Conservation (phyloP, 2,329 filamentous ascomycete genomes). For the Penicillium sp. region DNA sequence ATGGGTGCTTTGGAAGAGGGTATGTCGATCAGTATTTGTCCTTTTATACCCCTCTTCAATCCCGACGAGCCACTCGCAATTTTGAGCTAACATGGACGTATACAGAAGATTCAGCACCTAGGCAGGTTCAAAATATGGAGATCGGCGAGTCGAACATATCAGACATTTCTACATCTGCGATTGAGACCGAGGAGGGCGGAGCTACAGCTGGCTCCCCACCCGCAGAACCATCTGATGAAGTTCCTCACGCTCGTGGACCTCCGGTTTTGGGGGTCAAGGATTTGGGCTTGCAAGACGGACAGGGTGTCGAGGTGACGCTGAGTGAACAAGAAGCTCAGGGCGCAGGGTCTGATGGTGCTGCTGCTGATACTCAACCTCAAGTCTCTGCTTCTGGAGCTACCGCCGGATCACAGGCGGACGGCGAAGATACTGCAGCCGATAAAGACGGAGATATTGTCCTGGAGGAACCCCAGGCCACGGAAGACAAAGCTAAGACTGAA, state of each 20-base stretch:
- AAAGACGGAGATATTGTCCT: slow-evolving; percentile 46
- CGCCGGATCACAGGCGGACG: slow-evolving; percentile 14
- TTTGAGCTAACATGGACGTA: slow-evolving; percentile 1
- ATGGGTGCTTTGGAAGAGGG: slow-evolving; percentile 23
- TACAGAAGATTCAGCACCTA: slow-evolving; percentile 11
- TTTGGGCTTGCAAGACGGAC: slow-evolving; percentile 73
- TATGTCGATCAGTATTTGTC: slow-evolving; percentile 12
- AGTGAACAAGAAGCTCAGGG: slow-evolving; percentile 16
- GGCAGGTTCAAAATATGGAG: slow-evolving; percentile 12
- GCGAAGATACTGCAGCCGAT: slow-evolving; percentile 16
- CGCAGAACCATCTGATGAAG: slow-evolving; percentile 62
- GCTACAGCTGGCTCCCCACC: slow-evolving; percentile 32
- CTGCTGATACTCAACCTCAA: slow-evolving; percentile 3
- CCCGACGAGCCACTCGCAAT: not conserved
- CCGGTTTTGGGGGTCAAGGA: slow-evolving; percentile 84
- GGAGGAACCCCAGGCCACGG: slow-evolving; percentile 33
- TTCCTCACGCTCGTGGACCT: slow-evolving; percentile 81
- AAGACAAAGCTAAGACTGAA: slow-evolving; percentile 17
- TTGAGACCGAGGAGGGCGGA: slow-evolving; percentile 24
- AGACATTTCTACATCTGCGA: slow-evolving; percentile 1
- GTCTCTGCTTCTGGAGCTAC: slow-evolving; percentile 14
- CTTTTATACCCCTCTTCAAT: not conserved
- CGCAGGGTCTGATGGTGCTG: slow-evolving; percentile 7
- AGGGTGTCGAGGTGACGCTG: slow-evolving; percentile 49
- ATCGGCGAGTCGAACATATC: not conserved